A percentile compares a stretch with the other conserved stretches of the same genome.
Conservation (phyloP, 805 yeast genomes). For the Kuraishia hungarica region DNA sequence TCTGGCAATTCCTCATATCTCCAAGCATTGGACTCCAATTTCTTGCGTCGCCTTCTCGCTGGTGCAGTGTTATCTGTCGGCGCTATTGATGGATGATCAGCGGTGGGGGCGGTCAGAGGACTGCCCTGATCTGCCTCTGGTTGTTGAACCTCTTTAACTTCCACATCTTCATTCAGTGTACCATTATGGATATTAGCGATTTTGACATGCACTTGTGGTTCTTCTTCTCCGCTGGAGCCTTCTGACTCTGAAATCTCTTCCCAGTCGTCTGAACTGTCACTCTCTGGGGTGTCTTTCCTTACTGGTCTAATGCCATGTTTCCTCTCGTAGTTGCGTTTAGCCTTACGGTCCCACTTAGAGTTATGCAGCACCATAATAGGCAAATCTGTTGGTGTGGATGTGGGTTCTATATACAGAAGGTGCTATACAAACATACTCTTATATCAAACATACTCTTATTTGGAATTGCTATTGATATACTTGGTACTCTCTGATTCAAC, state of each 20-base stretch:
- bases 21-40: slow-evolving; percentile 17
- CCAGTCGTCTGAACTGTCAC: slow-evolving; percentile 4
- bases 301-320: slow-evolving; percentile 28
- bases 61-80: background rate
- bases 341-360: slow-evolving; percentile 42
- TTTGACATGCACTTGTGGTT: background rate
- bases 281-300: slow-evolving; percentile 1
- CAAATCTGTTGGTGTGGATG: no score
- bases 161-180: slow-evolving; percentile 5
- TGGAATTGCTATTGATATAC: no score
- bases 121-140: slow-evolving; percentile 1
- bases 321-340: slow-evolving; percentile 29
- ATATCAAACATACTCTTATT: no score
- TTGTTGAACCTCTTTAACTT: slow-evolving; percentile 2
- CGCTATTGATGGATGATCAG: background rate
- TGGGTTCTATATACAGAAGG: no score
- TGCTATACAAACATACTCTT: no score
- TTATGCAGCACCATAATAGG: slow-evolving; percentile 40
- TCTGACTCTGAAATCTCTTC: background rate
- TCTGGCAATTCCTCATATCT: slow-evolving; percentile 15
- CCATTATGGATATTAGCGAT: slow-evolving; percentile 18
- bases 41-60: slow-evolving; percentile 1
- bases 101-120: background rate
- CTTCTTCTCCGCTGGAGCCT: background rate
- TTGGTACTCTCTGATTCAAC: no score